Evolutionary conservation across 805 yeast species (phyloP).

Genomic region (Zygosaccharomyces lentus): DNA sequence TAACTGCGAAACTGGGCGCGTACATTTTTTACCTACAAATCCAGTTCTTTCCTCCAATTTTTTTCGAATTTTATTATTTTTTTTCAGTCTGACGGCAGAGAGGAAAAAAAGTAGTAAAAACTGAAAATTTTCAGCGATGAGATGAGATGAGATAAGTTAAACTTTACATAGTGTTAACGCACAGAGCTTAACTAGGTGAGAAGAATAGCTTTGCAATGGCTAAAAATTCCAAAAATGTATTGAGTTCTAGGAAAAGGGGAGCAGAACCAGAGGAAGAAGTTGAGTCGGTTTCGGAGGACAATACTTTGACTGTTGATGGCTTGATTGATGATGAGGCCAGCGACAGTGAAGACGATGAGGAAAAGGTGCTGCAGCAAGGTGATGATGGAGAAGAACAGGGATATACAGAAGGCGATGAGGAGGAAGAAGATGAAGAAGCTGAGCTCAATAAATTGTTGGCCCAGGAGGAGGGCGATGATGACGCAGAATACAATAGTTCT

Average conservation of each 20-base stretch:
- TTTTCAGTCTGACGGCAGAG: not conserved
- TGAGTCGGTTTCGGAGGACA: slow-evolving; percentile 17
- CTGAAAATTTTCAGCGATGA: slow-evolving; percentile 19
- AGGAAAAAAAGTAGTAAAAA: not conserved
- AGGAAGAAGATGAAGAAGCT: slow-evolving; percentile 51
- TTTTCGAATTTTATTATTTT: not conserved
- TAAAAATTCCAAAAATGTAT: slow-evolving; percentile 6
- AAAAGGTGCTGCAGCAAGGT: slow-evolving; percentile 21
- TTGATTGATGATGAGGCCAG: slow-evolving; percentile 26
- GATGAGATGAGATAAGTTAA: slow-evolving; percentile 21
- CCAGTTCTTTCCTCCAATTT: not conserved
- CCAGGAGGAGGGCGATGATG: slow-evolving; percentile 41
- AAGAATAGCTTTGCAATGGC: slow-evolving; percentile 4
- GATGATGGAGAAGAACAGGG: slow-evolving; percentile 17
- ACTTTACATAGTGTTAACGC: not conserved
- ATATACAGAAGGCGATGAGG: slow-evolving; percentile 17
- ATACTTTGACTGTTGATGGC: slow-evolving; percentile 20
- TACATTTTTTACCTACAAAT: not conserved
- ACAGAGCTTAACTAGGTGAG: not conserved
- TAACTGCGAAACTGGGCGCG: too few relatives aligned
- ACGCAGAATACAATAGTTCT: slow-evolving; percentile 27
- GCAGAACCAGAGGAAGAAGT: slow-evolving; percentile 36
- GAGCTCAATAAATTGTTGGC: slow-evolving; percentile 61
- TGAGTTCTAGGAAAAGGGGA: slow-evolving; percentile 22
- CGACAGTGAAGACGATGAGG: slow-evolving; percentile 19